Percentiles rank a stretch among this genome's conserved stretches.
These are phyloP conservation scores for Globisporangium spinosum DNA, from an alignment of 352 stramenopile species.

Conservation along the genomic window DNA sequence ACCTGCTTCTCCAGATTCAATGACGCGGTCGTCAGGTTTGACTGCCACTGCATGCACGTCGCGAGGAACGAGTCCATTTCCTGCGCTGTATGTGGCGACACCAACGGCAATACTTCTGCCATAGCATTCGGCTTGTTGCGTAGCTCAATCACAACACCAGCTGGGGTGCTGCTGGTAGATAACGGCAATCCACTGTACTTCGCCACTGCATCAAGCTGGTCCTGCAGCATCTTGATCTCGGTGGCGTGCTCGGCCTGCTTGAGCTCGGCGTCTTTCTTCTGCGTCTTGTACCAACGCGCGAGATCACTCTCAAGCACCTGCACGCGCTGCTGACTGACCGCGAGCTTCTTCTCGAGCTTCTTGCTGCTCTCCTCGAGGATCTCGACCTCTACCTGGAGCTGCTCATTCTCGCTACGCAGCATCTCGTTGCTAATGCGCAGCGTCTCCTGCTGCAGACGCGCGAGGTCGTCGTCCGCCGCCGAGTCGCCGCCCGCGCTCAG, in stretches of 20 bases:
- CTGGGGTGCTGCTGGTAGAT: neutral
- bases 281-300: slow-evolving; percentile 31
- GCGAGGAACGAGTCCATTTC: slow-evolving; percentile 9
- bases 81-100: slow-evolving; percentile 5
- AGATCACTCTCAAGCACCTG: slow-evolving; percentile 39
- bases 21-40: neutral
- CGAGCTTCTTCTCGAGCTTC: slow-evolving; percentile 16
- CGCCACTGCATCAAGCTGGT: slow-evolving; percentile 18
- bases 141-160: slow-evolving; percentile 9
- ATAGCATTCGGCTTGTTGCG: slow-evolving; percentile 28
- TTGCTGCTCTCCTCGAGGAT: slow-evolving; percentile 19
- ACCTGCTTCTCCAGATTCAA: slow-evolving; percentile 1
- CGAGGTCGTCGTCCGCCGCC: neutral
- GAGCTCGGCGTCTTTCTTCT: slow-evolving; percentile 30
- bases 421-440: slow-evolving; percentile 39
- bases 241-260: slow-evolving; percentile 21
- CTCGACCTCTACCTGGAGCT: slow-evolving; percentile 23
- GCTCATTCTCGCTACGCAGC: slow-evolving; percentile 35
- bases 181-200: neutral
- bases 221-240: slow-evolving; percentile 19
- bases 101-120: slow-evolving; percentile 1
- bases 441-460: slow-evolving; percentile 19
- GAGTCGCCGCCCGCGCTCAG: neutral
- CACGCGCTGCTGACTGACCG: slow-evolving; percentile 23
- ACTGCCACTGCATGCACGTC: slow-evolving; percentile 11